phyloP scores from a whole-genome alignment of 129 eudicot species.

The Solidago caesia region DNA sequence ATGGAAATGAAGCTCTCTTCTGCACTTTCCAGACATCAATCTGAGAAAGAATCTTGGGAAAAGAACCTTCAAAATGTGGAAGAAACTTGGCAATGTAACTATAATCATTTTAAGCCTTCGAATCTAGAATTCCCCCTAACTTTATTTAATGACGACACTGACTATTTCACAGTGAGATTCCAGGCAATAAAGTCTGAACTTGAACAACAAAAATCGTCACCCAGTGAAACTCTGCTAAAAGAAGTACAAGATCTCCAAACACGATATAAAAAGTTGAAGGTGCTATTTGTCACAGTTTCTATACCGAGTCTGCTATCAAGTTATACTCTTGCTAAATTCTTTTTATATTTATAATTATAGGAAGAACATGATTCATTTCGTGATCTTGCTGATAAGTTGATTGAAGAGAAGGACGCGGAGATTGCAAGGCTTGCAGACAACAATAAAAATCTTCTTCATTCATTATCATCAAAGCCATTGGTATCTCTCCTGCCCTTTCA shows the following conservation, averaged over 20 bases:
- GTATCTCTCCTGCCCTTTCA: slow-evolving; percentile 36
- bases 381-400: slow-evolving; percentile 95
- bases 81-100: slow-evolving; percentile 90
- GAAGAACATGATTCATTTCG: slow-evolving; percentile 96
- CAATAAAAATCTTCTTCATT: slow-evolving; percentile 63
- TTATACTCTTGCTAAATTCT: neutral
- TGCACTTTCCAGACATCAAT: slow-evolving; percentile 52
- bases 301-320: neutral
- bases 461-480: slow-evolving; percentile 50
- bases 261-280: slow-evolving; percentile 69
- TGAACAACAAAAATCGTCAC: slow-evolving; percentile 50
- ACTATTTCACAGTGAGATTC: slow-evolving; percentile 62
- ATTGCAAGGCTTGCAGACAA: slow-evolving; percentile 80
- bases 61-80: slow-evolving; percentile 75
- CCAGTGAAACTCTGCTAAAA: slow-evolving; percentile 53
- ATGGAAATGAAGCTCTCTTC: slow-evolving; percentile 73
- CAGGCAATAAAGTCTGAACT: slow-evolving; percentile 55
- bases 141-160: neutral
- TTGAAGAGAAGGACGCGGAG: slow-evolving; percentile 93
- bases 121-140: neutral
- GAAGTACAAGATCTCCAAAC: slow-evolving; percentile 71
- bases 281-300: slow-evolving; percentile 21
- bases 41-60: slow-evolving; percentile 80
- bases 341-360: slow-evolving; percentile 39
- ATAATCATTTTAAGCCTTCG: neutral